phyloP scores from a whole-genome alignment of 441 rosid genomes.

The Capsella rubella region DNA sequence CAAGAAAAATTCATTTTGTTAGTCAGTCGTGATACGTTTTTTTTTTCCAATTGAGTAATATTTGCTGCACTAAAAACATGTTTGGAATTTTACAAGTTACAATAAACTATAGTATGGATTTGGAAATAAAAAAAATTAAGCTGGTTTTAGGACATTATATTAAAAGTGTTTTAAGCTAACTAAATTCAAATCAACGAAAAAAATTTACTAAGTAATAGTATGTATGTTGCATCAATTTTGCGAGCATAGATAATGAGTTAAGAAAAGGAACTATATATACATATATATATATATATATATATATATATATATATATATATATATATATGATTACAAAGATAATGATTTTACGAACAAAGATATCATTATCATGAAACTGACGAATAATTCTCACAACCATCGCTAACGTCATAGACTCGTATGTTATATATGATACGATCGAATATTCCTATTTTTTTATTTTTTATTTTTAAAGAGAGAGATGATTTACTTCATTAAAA shows the following conservation, averaged over 20 bases:
- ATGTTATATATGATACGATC: constrained; percentile 42
- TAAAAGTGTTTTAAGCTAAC: neutral
- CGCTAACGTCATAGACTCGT: constrained; percentile 42
- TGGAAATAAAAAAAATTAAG: neutral
- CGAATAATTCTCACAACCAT: constrained; percentile 33
- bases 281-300: neutral
- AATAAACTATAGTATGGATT: too few species aligned
- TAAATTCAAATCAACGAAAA: neutral
- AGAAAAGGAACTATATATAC: neutral
- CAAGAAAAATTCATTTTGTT: too few species aligned
- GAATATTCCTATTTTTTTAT: constrained; percentile 35
- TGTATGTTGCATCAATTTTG: neutral
- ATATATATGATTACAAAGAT: too few species aligned
- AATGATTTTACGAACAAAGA: too few species aligned
- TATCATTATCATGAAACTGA: constrained; percentile 19
- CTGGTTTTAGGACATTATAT: too few species aligned
- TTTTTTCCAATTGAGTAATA: neutral
- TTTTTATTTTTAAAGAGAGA: too few species aligned
- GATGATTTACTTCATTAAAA: constrained; percentile 1
- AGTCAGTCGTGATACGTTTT: too few species aligned
- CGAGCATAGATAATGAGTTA: neutral
- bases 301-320: too few species aligned
- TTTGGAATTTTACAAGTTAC: neutral
- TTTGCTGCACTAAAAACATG: neutral
- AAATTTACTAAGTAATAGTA: neutral